Evolutionary conservation across 2,329 filamentous ascomycete species (phyloP), one percentile per base, ranked within the genome.

Genomic region (Lasiodiplodia sp.): DNA sequence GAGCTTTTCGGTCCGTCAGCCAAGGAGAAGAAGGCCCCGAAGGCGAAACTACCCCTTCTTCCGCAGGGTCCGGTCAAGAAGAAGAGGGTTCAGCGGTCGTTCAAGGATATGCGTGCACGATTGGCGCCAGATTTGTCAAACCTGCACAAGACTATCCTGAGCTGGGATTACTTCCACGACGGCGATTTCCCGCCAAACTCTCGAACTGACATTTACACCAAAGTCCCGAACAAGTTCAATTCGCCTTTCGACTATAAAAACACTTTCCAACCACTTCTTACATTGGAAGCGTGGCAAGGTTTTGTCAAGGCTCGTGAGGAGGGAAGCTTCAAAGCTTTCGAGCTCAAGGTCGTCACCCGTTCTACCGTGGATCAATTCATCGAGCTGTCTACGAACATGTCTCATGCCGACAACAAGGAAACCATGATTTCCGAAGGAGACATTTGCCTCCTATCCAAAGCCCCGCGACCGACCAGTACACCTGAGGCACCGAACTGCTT

Each of bases 231-330:
- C 70, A 88, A 88, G 0, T 99, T 97, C 80, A 79, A 84, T 34
- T 90, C 93, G 72, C 92, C 94, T 0, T 82, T 83, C 53, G 90
- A 92, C 62, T 99, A 99, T 77, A 92, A 96, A 77, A 86, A 88
- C 69, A 97, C 94, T 0, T 99, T 99, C 79, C 90, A 96, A 72
- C 94, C 95, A 6, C 85, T 99, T 25, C 86, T 99, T 40, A 89
- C 96, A 37, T 91, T 97, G 31, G 96, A 99, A 83, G 95, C 95
- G 37, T 99, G 96, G 96, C 92, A 96, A 76, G 92, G 92, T 4
- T 96, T 99, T 77, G 90, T 96, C 63, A 94, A 93, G 62, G 88
- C 92, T 23, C 94, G 94, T 77, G 93, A 97, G 75, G 96, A 99
- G 79, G 88, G 90, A 58, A 92, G 87, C 23, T 89, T 90, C 71